phyloP scores from a whole-genome alignment of 345 rosid species.

The Salix brachista region DNA sequence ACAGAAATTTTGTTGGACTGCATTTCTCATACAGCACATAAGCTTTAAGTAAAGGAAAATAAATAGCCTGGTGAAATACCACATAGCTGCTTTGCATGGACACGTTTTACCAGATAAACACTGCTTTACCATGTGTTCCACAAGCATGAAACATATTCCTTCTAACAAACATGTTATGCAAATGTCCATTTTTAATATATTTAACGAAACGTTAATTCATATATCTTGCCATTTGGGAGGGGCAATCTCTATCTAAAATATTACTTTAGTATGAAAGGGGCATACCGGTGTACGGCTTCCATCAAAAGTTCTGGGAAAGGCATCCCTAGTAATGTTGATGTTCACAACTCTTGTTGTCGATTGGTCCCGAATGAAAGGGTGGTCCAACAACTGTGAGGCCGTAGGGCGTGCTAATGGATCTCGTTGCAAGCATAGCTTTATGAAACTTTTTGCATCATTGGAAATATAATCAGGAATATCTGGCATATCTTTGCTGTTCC shows the following conservation, averaged over 20 bases:
- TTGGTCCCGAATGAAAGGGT: conserved; percentile 68
- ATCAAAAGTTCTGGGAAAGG: conserved; percentile 53
- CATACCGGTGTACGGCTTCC: conserved; percentile 72
- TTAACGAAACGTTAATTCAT: not conserved
- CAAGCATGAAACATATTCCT: not conserved
- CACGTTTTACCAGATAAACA: not conserved
- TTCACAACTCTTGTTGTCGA: conserved; percentile 46
- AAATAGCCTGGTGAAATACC: not conserved
- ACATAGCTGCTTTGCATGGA: not conserved
- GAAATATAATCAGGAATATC: conserved; percentile 89
- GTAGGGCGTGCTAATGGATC: conserved; percentile 81
- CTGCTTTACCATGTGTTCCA: not conserved
- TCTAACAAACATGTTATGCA: not conserved
- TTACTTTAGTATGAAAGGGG: not conserved
- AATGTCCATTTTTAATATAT: not conserved
- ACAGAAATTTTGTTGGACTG: not conserved
- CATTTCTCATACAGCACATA: not conserved
- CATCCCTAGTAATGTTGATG: conserved; percentile 46
- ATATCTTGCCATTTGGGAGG: not conserved
- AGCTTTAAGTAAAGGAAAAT: not conserved
- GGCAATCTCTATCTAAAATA: not conserved
- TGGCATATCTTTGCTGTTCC: conserved; percentile 92
- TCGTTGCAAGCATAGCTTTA: conserved; percentile 81
- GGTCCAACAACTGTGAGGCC: conserved; percentile 71
- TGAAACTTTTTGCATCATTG: conserved; percentile 69